Evolutionary conservation across 2,329 filamentous ascomycete genomes (phyloP).

Genomic region (Aurifilum marmelostoma): DNA sequence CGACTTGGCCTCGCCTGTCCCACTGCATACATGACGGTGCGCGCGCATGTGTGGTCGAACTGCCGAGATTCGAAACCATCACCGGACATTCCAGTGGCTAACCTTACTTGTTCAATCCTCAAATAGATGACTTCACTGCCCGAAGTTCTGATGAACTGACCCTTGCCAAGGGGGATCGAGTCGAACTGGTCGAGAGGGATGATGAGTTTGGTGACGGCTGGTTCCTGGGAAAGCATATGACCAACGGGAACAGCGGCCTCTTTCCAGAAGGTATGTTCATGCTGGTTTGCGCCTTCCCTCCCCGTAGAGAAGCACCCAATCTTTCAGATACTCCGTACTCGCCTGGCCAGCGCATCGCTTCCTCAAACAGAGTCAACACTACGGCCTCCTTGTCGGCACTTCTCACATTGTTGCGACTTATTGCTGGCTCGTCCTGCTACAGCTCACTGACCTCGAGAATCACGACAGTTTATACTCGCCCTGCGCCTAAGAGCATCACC

Average conservation of each 20-base stretch:
- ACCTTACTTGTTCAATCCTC: constrained; percentile 17
- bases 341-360: background rate
- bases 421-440: background rate
- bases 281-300: constrained; percentile 5
- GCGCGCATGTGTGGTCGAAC: constrained; percentile 24
- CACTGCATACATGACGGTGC: constrained; percentile 10
- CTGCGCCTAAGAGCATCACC: constrained; percentile 49
- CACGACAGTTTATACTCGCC: constrained; percentile 62
- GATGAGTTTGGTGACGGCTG: constrained; percentile 89
- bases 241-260: constrained; percentile 74
- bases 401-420: no score
- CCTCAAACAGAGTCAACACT: no score
- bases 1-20: background rate
- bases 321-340: background rate
- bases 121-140: constrained; percentile 84
- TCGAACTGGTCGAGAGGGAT: constrained; percentile 82
- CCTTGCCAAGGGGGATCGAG: constrained; percentile 80
- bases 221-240: constrained; percentile 77
- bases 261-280: constrained; percentile 75
- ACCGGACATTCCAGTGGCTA: constrained; percentile 19
- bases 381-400: no score
- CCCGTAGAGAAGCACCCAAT: background rate
- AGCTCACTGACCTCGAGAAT: constrained; percentile 10
- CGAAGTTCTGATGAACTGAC: constrained; percentile 92
- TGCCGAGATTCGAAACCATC: constrained; percentile 7